Conservation (phyloP, 129 eudicot genomes). For the Flaveria sonorensis region DNA sequence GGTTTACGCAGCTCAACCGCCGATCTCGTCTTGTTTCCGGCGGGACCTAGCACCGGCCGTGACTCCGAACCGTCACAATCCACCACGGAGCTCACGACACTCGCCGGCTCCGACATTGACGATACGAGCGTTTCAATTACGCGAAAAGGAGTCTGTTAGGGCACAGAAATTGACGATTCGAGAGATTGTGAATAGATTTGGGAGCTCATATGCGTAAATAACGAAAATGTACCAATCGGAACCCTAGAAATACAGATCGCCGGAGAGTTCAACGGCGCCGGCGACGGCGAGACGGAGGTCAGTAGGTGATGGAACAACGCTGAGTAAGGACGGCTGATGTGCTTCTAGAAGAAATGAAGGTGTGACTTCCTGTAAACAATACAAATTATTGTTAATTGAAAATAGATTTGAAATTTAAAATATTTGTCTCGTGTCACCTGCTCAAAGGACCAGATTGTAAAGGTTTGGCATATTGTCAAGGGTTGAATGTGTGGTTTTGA, state of each 20-base stretch:
- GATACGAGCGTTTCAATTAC: neutral
- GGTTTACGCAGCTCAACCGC: slow-evolving; percentile 56
- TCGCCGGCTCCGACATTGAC: slow-evolving; percentile 58
- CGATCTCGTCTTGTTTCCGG: slow-evolving; percentile 76
- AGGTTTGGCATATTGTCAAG: slow-evolving; percentile 17
- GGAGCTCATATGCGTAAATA: slow-evolving; percentile 19
- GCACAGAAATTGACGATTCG: slow-evolving; percentile 21
- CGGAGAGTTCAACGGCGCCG: slow-evolving; percentile 19
- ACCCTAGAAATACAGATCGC: slow-evolving; percentile 33
- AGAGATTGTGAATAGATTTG: slow-evolving; percentile 23
- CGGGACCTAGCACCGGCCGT: slow-evolving; percentile 81
- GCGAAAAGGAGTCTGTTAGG: slow-evolving; percentile 33
- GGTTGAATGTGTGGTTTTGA: neutral
- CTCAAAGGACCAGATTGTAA: slow-evolving; percentile 14
- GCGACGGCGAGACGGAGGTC: slow-evolving; percentile 30
- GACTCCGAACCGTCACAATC: slow-evolving; percentile 54
- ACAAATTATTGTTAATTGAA: slow-evolving; percentile 16
- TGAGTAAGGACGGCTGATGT: slow-evolving; percentile 37
- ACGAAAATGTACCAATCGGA: slow-evolving; percentile 22
- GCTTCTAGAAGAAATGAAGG: slow-evolving; percentile 40
- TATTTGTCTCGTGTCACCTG: slow-evolving; percentile 23
- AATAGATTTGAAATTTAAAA: slow-evolving; percentile 24
- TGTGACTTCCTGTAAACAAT: slow-evolving; percentile 18
- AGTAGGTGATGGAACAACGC: slow-evolving; percentile 16
- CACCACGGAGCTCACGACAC: slow-evolving; percentile 50